phyloP scores from a whole-genome alignment of 2,329 filamentous ascomycete species.

The Sclerotinia glacialis region DNA sequence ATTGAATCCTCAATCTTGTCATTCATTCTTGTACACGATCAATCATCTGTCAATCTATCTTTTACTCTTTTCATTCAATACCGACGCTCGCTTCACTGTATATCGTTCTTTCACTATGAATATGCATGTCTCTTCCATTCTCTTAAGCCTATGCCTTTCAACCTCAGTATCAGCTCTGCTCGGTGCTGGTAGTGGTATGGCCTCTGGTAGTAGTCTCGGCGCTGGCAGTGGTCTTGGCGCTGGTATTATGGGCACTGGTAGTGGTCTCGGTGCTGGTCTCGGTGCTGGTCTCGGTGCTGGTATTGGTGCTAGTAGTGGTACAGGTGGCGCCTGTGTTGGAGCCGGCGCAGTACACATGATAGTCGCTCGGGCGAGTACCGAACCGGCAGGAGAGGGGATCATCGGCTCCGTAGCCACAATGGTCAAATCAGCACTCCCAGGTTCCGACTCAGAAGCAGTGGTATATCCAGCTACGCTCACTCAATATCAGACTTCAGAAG shows the following conservation, averaged over 20 bases:
- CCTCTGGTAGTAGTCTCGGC: background rate
- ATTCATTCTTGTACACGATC: no score
- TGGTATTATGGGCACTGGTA: no score
- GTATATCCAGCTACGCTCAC: conserved; percentile 38
- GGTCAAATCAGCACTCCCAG: conserved; percentile 36
- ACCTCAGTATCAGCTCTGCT: background rate
- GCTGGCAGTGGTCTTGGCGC: no score
- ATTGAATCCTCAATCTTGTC: background rate
- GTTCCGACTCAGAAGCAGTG: conserved; percentile 40
- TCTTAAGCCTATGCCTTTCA: background rate
- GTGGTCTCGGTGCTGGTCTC: background rate
- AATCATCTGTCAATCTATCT: background rate
- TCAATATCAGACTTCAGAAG: conserved; percentile 36
- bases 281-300: background rate
- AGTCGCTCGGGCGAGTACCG: conserved; percentile 40
- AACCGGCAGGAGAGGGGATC: conserved; percentile 40
- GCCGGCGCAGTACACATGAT: conserved; percentile 38
- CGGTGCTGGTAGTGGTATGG: no score
- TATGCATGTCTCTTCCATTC: conserved; percentile 1
- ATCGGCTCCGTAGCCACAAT: conserved; percentile 38
- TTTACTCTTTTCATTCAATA: background rate
- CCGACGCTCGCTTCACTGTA: background rate
- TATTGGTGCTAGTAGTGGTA: background rate
- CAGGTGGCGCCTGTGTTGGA: background rate
- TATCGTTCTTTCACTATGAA: background rate